Evolutionary conservation across 371 early-diverging fungal species (phyloP), one percentile per base, ranked within the genome.

Genomic region (Catenaria anguillulae): DNA sequence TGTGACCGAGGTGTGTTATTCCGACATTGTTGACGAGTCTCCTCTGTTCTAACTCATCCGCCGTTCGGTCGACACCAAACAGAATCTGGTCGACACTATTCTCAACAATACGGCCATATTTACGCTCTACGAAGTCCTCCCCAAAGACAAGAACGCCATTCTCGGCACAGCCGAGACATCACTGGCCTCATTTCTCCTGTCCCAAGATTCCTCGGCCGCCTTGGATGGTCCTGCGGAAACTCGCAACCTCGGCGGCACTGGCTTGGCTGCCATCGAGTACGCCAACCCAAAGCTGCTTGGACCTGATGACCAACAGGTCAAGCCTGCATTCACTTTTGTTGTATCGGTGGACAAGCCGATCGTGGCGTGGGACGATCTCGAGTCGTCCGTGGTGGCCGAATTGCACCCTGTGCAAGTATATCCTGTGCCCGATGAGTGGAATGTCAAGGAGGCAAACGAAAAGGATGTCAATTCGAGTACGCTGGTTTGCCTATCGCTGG

Each of bases 371-470:
- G 60, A 70, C 26, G 67, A 29, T 8, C 52, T 73, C 45, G 74
- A 70, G 42, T 60, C 61, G 10, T 72, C 75, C 40, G 74, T 69
- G 35, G 73, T 77, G 48, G 29, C 76, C 6, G 66, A 64, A 4
- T 40, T 79, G 35, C 61, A 61, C 23, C 56, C 75, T 29, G 71
- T 68, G 21, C 76, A 77, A 34, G 54, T 74, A 56, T 65, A 52
- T 31, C 79, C 79, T 13, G 72, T 76, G 2, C 79, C 79, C 0
- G 79, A 79, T 34, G 79, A 79, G 55, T 79, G 79, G 79, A 72
- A 70, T 3, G 46, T 71, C 26, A 75, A 74, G 62, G 79, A 79
- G 43, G 74, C 71, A 24, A 74, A 63, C 48, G 79, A 79, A 62
- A 77, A 76, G 59, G 79, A 79, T 68, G 61, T 71, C 46, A 76